Conservation (phyloP, 2,329 filamentous ascomycete species). For the Endocalyx cinctus region DNA sequence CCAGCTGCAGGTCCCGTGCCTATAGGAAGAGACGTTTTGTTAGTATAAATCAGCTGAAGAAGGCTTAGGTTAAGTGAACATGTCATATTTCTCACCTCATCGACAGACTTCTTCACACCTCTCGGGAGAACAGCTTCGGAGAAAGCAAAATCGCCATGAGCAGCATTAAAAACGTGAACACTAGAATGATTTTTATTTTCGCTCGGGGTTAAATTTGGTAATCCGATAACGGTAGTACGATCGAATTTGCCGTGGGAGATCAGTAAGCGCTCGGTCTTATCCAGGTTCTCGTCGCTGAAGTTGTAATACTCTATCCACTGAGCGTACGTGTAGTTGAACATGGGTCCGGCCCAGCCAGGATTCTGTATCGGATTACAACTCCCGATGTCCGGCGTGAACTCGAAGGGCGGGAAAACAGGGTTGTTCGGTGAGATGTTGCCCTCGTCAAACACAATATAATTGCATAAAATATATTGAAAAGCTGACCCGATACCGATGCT, state of each 20-base stretch:
- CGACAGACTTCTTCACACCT: conserved; percentile 11
- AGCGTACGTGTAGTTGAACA: conserved; percentile 12
- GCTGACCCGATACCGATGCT: no score
- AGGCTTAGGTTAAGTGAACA: not conserved
- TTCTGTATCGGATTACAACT: no score
- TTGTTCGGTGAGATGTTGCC: no score
- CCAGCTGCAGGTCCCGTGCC: no score
- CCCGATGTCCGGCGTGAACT: no score
- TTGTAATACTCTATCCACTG: conserved; percentile 15
- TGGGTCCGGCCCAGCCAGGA: conserved; percentile 5
- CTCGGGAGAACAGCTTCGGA: conserved; percentile 13
- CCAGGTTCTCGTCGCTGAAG: conserved; percentile 8
- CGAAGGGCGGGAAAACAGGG: no score
- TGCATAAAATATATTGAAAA: no score
- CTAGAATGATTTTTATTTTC: conserved; percentile 11
- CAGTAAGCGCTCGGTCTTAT: conserved; percentile 8
- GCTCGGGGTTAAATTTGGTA: conserved; percentile 6
- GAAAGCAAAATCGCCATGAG: conserved; percentile 13
- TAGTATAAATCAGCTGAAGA: not conserved
- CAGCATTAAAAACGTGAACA: conserved; percentile 9
- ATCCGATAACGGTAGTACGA: conserved; percentile 12
- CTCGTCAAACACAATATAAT: no score
- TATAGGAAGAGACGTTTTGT: not conserved
- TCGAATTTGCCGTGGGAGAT: conserved; percentile 13
- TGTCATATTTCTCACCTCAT: conserved; percentile 8